Base-by-base conservation (phyloP, 768 basidiomycete genomes). In the Boletus coccyginus region DNA sequence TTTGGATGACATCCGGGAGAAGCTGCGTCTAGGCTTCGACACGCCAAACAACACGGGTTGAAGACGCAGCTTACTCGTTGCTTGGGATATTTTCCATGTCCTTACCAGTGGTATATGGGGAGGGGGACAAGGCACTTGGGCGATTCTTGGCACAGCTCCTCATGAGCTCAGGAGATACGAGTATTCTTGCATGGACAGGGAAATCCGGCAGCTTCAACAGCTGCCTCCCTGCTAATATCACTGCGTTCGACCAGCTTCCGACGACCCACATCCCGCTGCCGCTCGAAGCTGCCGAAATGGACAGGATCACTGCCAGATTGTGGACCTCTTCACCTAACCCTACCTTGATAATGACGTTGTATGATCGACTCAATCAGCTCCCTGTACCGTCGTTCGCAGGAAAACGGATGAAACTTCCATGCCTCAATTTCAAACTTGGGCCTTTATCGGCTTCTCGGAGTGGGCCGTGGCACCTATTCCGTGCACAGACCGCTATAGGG, bases 21-120 rank as follows among this genome's bases (percentile, higher is more conserved):
- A 40, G 39, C 39, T 40, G 9, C 39, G 24, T 21, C 19, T 50
- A 0, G n/a, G 48, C 56, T n/a, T 57, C 59, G 5, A 21, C 16
- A 31, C 60, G 57, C 0, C 11, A 55, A 12, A 58, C 56, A 16
- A 58, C 57, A 7, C 33, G 39, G 39, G 39, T n/a, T 9, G 39
- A 40, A 3, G 39, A 40, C 4, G 8, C 16, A 11, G 39, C 39
- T 11, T 40, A 40, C n/a, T 40, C 39, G 9, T n/a, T 40, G n/a
- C 39, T 40, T 5, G 39, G 39, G 5, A 40, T 40, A 40, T 40
- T 40, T 17, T 40, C 39, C 14, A 40, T 40, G 39, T 40, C 39
- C 8, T 9, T 40, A 8, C 7, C 39, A 2, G n/a, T 40, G 6
- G 39, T 40, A n/a, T 40, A 40, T 40, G 39, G 39, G 0, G 39